A percentile compares a stretch with the other conserved stretches of the same genome.
Evolutionary conservation across 1,284 basidiomycete species (phyloP).

Genomic region (Boletus hoseneyae): DNA sequence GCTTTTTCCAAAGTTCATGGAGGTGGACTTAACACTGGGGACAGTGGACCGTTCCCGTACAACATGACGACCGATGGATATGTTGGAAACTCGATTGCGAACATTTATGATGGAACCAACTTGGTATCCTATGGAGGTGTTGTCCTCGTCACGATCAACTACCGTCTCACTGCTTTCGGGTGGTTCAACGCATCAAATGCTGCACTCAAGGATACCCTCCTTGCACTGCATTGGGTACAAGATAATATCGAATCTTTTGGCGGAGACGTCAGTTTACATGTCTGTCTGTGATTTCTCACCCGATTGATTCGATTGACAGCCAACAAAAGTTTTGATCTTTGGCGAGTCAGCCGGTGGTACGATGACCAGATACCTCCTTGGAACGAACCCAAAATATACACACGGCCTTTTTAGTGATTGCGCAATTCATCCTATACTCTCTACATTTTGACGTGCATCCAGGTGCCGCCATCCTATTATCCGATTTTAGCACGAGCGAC

Average conservation of each 20-base stretch:
- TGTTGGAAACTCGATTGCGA: slow-evolving; percentile 17
- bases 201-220: slow-evolving; percentile 21
- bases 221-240: slow-evolving; percentile 30
- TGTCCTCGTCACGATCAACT: slow-evolving; percentile 38
- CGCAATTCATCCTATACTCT: no score
- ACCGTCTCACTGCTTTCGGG: slow-evolving; percentile 27
- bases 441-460: neutral
- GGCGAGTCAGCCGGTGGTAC: slow-evolving; percentile 18
- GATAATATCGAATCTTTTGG: slow-evolving; percentile 29
- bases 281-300: neutral
- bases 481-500: slow-evolving; percentile 4
- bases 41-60: slow-evolving; percentile 15
- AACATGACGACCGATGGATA: slow-evolving; percentile 19
- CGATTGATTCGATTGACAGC: neutral
- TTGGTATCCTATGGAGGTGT: slow-evolving; percentile 23
- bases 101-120: slow-evolving; percentile 22
- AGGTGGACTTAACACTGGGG: slow-evolving; percentile 13
- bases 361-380: slow-evolving; percentile 17
- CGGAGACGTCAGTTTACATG: slow-evolving; percentile 12
- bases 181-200: slow-evolving; percentile 26
- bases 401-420: slow-evolving; percentile 14
- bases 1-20: slow-evolving; percentile 12
- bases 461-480: slow-evolving; percentile 15
- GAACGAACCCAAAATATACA: slow-evolving; percentile 16
- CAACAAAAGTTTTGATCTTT: slow-evolving; percentile 15